These are phyloP conservation scores for Teratosphaeria pseudoeucalypti DNA, from an alignment of 2,329 filamentous ascomycete genomes.

Conservation along the genomic window DNA sequence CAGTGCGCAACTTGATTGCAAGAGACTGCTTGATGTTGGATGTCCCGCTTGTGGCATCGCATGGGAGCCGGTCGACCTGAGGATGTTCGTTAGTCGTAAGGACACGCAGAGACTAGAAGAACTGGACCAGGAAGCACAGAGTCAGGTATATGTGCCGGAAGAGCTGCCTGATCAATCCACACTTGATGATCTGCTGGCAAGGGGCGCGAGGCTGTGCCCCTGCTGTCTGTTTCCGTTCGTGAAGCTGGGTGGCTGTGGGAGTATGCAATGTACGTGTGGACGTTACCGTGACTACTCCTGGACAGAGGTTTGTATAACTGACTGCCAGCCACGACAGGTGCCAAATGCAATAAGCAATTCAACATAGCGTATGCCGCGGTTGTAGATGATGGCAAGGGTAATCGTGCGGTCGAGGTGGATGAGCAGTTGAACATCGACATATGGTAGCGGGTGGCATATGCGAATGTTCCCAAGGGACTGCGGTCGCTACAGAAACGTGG, in stretches of 20 bases:
- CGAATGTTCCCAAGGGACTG: too few species aligned
- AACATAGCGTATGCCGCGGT: slow-evolving; percentile 3
- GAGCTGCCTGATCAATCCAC: slow-evolving; percentile 1
- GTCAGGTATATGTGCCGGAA: background rate
- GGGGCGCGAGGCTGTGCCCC: slow-evolving; percentile 3
- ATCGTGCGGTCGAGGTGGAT: slow-evolving; percentile 2
- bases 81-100: background rate
- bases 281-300: background rate
- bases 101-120: background rate
- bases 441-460: background rate
- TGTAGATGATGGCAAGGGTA: slow-evolving; percentile 2
- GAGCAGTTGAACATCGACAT: slow-evolving; percentile 3
- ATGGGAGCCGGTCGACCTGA: slow-evolving; percentile 2
- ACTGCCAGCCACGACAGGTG: slow-evolving; percentile 1
- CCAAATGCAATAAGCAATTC: slow-evolving; percentile 4
- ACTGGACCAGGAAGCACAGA: background rate
- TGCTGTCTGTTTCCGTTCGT: slow-evolving; percentile 1
- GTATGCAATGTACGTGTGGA: slow-evolving; percentile 2
- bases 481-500: background rate
- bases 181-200: slow-evolving; percentile 2
- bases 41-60: slow-evolving; percentile 1
- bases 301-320: background rate
- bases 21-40: slow-evolving; percentile 1
- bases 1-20: slow-evolving; percentile 3
- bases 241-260: slow-evolving; percentile 4